Conservation (phyloP, 805 yeast genomes). For the Limtongia smithiae region DNA sequence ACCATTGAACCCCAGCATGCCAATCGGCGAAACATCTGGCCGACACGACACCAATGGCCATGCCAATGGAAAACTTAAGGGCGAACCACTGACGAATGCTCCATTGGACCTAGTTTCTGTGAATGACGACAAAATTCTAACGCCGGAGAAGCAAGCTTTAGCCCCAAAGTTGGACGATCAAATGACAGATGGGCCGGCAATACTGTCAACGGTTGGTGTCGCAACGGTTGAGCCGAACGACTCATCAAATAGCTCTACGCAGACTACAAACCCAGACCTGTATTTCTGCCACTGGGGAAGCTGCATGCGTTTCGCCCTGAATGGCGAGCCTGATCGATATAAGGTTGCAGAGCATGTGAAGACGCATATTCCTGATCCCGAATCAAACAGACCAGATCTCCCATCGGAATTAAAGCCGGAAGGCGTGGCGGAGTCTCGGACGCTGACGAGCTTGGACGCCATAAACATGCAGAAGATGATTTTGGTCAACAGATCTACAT, state of each 20-base stretch:
- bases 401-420: not conserved
- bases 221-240: not conserved
- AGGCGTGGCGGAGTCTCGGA: not conserved
- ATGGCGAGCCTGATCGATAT: slow-evolving; percentile 23
- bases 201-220: not conserved
- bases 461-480: slow-evolving; percentile 3
- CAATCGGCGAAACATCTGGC: no score
- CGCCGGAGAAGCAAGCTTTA: no score
- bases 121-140: no score
- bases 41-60: not conserved
- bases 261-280: not conserved
- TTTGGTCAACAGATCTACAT: slow-evolving; percentile 19
- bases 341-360: slow-evolving; percentile 25
- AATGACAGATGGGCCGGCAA: not conserved
- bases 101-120: no score
- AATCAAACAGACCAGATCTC: slow-evolving; percentile 10
- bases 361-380: slow-evolving; percentile 30
- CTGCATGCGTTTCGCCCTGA: slow-evolving; percentile 23
- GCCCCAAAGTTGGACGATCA: no score
- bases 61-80: not conserved
- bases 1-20: not conserved
- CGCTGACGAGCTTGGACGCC: not conserved
- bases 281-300: slow-evolving; percentile 22
- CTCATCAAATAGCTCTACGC: not conserved
- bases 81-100: no score